Conservation (phyloP, 2,329 filamentous ascomycete genomes). For the Mariannaea sp. region DNA sequence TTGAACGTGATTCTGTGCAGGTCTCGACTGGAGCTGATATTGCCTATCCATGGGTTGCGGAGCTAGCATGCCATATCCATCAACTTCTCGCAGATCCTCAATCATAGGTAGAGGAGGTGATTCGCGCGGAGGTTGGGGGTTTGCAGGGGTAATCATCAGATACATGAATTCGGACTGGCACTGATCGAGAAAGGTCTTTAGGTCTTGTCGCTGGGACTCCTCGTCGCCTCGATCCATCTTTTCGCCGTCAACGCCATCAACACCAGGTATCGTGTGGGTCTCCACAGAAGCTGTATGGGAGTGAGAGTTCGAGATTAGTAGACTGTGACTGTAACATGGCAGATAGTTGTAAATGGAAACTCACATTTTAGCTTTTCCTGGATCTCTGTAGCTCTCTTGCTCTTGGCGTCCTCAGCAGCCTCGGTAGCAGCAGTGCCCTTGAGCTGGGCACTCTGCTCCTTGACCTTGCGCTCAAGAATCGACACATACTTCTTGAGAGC, state of each 20-base stretch:
- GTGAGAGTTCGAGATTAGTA: constrained; percentile 20
- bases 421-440: constrained; percentile 52
- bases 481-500: constrained; percentile 88
- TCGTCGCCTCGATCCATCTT: constrained; percentile 50
- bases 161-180: constrained; percentile 70
- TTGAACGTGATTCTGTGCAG: constrained; percentile 61
- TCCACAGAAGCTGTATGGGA: constrained; percentile 48
- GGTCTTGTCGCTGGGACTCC: constrained; percentile 55
- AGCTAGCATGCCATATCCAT: constrained; percentile 54
- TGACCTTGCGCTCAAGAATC: constrained; percentile 86
- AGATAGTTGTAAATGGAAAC: constrained; percentile 3
- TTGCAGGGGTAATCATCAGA: constrained; percentile 69
- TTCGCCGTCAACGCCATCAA: constrained; percentile 54
- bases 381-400: constrained; percentile 58
- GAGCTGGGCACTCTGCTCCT: constrained; percentile 76
- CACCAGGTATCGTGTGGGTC: constrained; percentile 49
- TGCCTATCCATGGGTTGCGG: constrained; percentile 49
- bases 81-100: constrained; percentile 63
- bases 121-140: constrained; percentile 67
- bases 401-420: constrained; percentile 51
- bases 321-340: background rate
- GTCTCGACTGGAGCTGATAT: constrained; percentile 46
- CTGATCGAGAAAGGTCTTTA: constrained; percentile 67
- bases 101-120: constrained; percentile 62
- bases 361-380: constrained; percentile 62